A percentile compares a stretch with the other conserved stretches of the same genome.
Evolutionary conservation across 2,329 filamentous ascomycete genomes (phyloP).

Genomic region (Leptographium wingfieldii): DNA sequence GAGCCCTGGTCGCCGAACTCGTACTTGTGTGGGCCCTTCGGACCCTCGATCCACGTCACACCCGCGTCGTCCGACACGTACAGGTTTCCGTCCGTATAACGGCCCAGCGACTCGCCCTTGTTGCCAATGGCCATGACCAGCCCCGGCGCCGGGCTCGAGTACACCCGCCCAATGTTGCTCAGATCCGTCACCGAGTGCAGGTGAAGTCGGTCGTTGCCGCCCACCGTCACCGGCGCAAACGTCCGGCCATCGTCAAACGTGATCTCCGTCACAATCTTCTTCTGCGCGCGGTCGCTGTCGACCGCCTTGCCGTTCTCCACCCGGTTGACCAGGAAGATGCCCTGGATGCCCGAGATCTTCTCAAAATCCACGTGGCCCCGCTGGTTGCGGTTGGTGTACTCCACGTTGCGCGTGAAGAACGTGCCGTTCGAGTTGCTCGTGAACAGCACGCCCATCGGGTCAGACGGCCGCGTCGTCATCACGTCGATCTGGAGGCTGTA

Average conservation of each 20-base stretch:
- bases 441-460: slow-evolving; percentile 75
- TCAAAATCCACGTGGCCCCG: slow-evolving; percentile 84
- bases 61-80: slow-evolving; percentile 90
- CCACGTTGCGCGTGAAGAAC: slow-evolving; percentile 83
- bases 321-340: slow-evolving; percentile 79
- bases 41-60: slow-evolving; percentile 63
- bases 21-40: slow-evolving; percentile 81
- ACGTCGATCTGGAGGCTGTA: slow-evolving; percentile 98
- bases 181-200: slow-evolving; percentile 86
- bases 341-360: slow-evolving; percentile 82
- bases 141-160: slow-evolving; percentile 86
- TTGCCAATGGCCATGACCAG: slow-evolving; percentile 93
- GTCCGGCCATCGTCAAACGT: slow-evolving; percentile 92
- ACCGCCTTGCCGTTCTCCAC: slow-evolving; percentile 79
- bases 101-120: slow-evolving; percentile 59
- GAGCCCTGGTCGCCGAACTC: slow-evolving; percentile 93
- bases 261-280: slow-evolving; percentile 68
- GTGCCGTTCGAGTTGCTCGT: slow-evolving; percentile 97
- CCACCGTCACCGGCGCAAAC: slow-evolving; percentile 61
- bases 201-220: slow-evolving; percentile 50
- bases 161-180: slow-evolving; percentile 72
- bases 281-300: slow-evolving; percentile 37
- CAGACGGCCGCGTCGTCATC: slow-evolving; percentile 52
- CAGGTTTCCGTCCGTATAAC: slow-evolving; percentile 62
- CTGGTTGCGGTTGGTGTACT: slow-evolving; percentile 77